These are phyloP conservation scores for Euphorbia celastroides DNA, from an alignment of 441 rosid species.

Conservation along the genomic window DNA sequence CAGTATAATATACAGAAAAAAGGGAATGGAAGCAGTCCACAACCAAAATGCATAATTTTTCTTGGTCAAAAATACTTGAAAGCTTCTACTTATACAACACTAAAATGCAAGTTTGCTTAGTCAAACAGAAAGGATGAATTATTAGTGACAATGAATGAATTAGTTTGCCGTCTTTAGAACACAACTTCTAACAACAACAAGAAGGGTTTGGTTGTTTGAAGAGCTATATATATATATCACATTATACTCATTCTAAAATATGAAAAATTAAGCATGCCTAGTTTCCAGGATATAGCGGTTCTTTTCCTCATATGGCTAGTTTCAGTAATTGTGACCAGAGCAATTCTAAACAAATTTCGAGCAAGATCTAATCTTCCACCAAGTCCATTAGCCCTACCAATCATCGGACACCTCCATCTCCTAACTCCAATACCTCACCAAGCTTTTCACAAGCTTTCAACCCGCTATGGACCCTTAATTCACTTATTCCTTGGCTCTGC, in stretches of 20 bases:
- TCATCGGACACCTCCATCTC: conserved; percentile 61
- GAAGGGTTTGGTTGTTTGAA: conserved; percentile 4
- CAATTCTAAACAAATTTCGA: conserved; percentile 22
- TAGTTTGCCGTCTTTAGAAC: conserved; percentile 6
- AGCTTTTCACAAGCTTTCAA: conserved; percentile 49
- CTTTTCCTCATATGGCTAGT: conserved; percentile 29
- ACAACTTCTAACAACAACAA: background rate
- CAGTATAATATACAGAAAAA: conserved; percentile 2
- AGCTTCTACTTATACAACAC: background rate
- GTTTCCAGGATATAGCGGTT: conserved; percentile 23
- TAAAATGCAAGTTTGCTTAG: background rate
- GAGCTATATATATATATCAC: background rate
- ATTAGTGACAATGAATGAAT: background rate
- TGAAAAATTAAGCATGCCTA: conserved; percentile 24
- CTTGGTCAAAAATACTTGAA: background rate
- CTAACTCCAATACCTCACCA: conserved; percentile 54
- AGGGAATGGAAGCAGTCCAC: background rate
- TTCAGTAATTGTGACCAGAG: conserved; percentile 25
- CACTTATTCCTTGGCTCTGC: conserved; percentile 46
- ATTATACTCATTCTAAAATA: background rate
- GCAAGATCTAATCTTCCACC: conserved; percentile 32
- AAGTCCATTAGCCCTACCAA: conserved; percentile 47
- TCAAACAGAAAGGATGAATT: background rate
- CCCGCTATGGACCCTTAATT: conserved; percentile 42
- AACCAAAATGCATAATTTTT: background rate